Conservation (phyloP, 805 yeast genomes). For the Helenozyma rhizophorensis region DNA sequence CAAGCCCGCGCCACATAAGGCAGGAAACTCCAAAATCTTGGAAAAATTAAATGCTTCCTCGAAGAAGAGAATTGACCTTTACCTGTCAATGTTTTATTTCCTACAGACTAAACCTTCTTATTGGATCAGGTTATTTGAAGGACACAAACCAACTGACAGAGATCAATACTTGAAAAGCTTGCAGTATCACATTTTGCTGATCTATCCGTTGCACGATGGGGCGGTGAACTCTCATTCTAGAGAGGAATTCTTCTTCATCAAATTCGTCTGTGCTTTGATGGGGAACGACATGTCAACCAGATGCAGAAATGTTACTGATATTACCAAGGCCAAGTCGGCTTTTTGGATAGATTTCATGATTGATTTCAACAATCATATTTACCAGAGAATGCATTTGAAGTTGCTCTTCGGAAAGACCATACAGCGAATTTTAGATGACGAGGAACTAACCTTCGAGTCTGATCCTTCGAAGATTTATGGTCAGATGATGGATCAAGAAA, state of each 20-base stretch:
- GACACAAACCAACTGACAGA: conserved; percentile 17
- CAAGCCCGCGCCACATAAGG: conserved; percentile 15
- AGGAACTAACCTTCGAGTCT: conserved; percentile 65
- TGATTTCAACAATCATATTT: conserved; percentile 43
- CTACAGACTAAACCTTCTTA: conserved; percentile 81
- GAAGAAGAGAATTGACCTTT: conserved; percentile 54
- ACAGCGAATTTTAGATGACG: conserved; percentile 38
- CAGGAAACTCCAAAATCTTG: conserved; percentile 18
- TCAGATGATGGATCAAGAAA: conserved; percentile 34
- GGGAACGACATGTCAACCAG: conserved; percentile 33
- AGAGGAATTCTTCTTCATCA: conserved; percentile 66
- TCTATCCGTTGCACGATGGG: conserved; percentile 31
- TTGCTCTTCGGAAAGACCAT: conserved; percentile 36
- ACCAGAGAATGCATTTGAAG: conserved; percentile 45
- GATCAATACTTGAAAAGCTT: conserved; percentile 17
- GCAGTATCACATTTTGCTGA: conserved; percentile 17
- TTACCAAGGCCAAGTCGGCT: conserved; percentile 31
- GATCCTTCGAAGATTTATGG: conserved; percentile 64
- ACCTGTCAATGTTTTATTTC: conserved; percentile 75
- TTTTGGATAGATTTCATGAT: conserved; percentile 45
- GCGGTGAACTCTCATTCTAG: conserved; percentile 42
- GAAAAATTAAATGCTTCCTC: conserved; percentile 37
- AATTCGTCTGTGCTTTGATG: conserved; percentile 49
- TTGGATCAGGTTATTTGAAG: conserved; percentile 50
- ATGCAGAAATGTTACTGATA: conserved; percentile 28